Evolutionary conservation across 768 basidiomycete genomes (phyloP).

Genomic region (Kwoniella pini): DNA sequence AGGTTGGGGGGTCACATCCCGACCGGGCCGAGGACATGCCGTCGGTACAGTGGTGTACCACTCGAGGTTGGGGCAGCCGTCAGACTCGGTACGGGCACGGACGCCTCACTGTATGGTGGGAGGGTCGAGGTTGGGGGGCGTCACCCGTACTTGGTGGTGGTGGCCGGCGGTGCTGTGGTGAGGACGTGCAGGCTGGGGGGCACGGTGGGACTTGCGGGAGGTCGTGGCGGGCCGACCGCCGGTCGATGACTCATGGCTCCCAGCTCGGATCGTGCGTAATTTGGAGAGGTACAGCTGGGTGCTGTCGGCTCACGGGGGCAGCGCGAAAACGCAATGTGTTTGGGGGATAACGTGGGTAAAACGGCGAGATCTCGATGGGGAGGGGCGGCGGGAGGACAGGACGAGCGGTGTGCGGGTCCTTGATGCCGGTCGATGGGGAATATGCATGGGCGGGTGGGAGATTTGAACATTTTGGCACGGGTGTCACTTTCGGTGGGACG

Average conservation of each 20-base stretch:
- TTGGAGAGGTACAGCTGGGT: background rate
- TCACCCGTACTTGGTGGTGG: background rate
- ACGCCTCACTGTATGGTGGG: no score
- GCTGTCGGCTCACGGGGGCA: background rate
- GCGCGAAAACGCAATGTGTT: slow-evolving; percentile 8
- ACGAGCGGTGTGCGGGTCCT: background rate
- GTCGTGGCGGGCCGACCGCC: background rate
- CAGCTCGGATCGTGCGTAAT: background rate
- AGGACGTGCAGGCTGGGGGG: background rate
- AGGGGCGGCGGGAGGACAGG: background rate
- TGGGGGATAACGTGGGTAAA: background rate
- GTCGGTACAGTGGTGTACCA: no score
- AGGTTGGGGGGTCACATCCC: no score
- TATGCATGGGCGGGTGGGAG: background rate
- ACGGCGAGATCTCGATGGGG: background rate
- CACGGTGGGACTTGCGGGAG: background rate
- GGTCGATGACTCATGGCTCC: background rate
- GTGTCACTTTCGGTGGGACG: background rate
- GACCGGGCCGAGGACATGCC: no score
- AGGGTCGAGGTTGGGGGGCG: background rate
- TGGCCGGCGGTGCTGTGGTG: background rate
- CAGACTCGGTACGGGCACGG: no score
- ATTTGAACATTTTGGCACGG: background rate
- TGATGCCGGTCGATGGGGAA: background rate
- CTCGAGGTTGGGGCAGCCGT: no score